Evolutionary conservation across 1,284 basidiomycete species (phyloP), one percentile per base, ranked within the genome.

Genomic region (Leccinum solheimii): DNA sequence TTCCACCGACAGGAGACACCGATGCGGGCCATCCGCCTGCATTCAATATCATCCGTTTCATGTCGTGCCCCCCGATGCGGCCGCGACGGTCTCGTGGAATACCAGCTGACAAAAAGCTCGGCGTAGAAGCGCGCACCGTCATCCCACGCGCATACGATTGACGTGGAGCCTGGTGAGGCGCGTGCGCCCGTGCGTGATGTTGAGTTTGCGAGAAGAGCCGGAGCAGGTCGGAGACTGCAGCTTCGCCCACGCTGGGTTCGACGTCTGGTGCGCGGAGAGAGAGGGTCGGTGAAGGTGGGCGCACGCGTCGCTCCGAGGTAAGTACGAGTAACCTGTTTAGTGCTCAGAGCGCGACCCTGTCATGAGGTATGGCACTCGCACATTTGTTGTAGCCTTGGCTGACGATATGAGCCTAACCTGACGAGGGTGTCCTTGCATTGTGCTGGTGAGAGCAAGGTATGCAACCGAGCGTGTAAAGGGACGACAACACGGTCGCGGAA

Each of bases 401-500:
- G 83, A 60, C 86, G 82, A 60, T 83, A 83, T 3, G 80, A 77
- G 21, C 78, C 75, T 2, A 79, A 77, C 60, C 84, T 83, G 51
- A 81, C 77, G 49, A 81, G 76, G 54, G 76, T 81, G 58, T 86
- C 87, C 65, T 85, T 82, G 43, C 79, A 79, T 55, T 78, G 79
- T 2, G 79, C 74, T 58, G 79, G 72, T 23, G 80, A 80, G 32
- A 92, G 78, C 11, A 85, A 81, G 2, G 79, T 72, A 57, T 86
- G 80, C 10, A 93, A 76, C 3, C 83, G 78, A 54, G 80, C 70
- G 58, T 79, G 83, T n/a, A 88, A 76, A 0, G 90, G 88, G 13
- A 89, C 78, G 48, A 93, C 84, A 59, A 92, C 85, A 59, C 82
- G 83, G 75, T 96, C 94, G 11, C 94, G 85, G 73, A 96, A 96